These are phyloP conservation scores for Xerocomus nothofagi DNA, from an alignment of 1,284 basidiomycete species.

Conservation along the genomic window DNA sequence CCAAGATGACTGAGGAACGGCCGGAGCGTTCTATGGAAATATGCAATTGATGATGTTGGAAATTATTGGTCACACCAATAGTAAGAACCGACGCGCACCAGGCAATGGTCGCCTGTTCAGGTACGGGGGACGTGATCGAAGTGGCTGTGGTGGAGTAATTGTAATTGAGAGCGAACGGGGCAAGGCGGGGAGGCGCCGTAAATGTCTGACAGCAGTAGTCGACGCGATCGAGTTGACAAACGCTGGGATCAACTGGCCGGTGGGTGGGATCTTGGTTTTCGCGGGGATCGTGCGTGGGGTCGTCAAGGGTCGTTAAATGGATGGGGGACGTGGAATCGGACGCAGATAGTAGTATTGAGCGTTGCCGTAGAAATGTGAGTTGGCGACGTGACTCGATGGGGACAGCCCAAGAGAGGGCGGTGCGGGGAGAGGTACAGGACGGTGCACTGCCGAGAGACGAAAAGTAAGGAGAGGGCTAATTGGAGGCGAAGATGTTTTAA, in stretches of 20 bases:
- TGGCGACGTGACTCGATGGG: constrained; percentile 10
- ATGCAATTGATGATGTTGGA: constrained; percentile 38
- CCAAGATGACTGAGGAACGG: constrained; percentile 26
- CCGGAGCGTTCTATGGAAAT: constrained; percentile 37
- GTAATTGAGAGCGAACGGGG: constrained; percentile 24
- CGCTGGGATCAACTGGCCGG: background rate
- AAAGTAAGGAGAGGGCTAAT: constrained; percentile 11
- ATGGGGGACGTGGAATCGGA: background rate
- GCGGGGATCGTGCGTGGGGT: constrained; percentile 18
- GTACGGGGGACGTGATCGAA: constrained; percentile 33
- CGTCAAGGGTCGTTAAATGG: constrained; percentile 35
- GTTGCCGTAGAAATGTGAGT: background rate
- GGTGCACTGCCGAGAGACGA: constrained; percentile 24
- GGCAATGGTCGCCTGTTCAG: constrained; percentile 31
- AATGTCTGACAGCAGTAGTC: constrained; percentile 7
- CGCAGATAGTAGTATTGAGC: no score
- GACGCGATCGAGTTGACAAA: constrained; percentile 10
- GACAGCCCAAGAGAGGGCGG: constrained; percentile 13
- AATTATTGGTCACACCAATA: constrained; percentile 36
- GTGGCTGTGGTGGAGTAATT: constrained; percentile 38
- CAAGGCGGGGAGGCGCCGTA: constrained; percentile 18
- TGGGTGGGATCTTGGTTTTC: background rate
- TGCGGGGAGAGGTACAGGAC: constrained; percentile 18
- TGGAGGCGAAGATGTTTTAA: constrained; percentile 21
- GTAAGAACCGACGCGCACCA: constrained; percentile 35